Base-by-base conservation (phyloP, 805 yeast species). In the Nakazawaea wickerhamii region DNA sequence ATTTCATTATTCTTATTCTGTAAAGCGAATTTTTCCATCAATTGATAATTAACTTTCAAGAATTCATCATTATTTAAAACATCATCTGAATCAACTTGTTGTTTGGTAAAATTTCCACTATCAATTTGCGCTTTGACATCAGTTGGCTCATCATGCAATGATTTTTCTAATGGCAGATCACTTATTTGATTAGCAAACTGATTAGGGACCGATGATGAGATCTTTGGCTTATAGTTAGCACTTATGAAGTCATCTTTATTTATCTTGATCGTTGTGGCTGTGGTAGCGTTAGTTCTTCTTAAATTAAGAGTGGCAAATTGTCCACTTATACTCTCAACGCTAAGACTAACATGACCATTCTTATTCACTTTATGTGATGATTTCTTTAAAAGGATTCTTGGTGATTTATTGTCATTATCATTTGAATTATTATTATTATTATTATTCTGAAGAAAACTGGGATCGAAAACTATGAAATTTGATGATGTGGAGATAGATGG, bases 1-100 rank as follows among this genome's bases (percentile, higher is more conserved):
- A 64, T 55, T 46, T 64, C 68, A 43, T 63, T 62, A 17, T 51
- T 47, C 40, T 57, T 60, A n/a, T 51, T 48, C 3, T 42, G 15
- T 0, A 41, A 20, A 15, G 58, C 15, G 25, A 59, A 45, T 5
- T 50, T 40, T 38, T 55, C 54, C n/a, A 63, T 55, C 6, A 59
- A 19, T 1, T 36, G 14, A 21, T 52, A 52, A 36, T 58, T 57
- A 3, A 17, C 48, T 5, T 14, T 54, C 48, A 40, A 30, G 36
- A 27, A 36, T 9, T 36, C 34, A 3, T 36, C 40, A 9, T 28
- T 23, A 11, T 14, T 41, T 10, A 18, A 13, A 9, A 19, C 36
- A n/a, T 38, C 32, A 11, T 36, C 18, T 22, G 7, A 17, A 23
- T 19, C 14, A 19, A 13, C 20, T 17, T 21, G 11, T 5, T 20